phyloP scores from a whole-genome alignment of 2,329 filamentous ascomycete species.

The Monascus ruber region DNA sequence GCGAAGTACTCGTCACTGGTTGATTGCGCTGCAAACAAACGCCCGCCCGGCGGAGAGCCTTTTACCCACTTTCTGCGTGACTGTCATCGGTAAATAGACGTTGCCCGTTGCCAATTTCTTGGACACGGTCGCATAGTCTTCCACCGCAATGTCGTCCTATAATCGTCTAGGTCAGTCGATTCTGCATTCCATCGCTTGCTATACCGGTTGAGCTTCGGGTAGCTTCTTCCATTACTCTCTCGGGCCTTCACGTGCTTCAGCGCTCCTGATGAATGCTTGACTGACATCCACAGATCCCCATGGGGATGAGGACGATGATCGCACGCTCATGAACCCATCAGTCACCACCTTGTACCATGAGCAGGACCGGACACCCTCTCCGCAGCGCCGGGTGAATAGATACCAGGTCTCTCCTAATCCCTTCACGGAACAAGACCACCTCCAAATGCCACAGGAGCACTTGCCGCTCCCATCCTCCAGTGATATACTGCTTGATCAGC shows the following conservation, averaged over 20 bases:
- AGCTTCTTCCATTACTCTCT: too few species aligned
- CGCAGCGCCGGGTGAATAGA: constrained; percentile 60
- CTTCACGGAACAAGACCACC: constrained; percentile 48
- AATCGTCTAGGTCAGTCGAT: constrained; percentile 57
- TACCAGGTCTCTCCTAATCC: constrained; percentile 76
- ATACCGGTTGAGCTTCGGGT: not conserved
- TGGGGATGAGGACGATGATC: constrained; percentile 31
- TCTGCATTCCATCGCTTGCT: constrained; percentile 7
- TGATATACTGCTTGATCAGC: constrained; percentile 72
- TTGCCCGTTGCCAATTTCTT: too few species aligned
- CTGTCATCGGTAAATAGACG: not conserved
- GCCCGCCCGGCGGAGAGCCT: too few species aligned
- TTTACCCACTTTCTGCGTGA: not conserved
- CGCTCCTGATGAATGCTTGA: not conserved
- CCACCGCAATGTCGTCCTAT: constrained; percentile 50
- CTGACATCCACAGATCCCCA: constrained; percentile 24
- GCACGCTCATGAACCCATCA: constrained; percentile 33
- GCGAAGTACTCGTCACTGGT: too few species aligned
- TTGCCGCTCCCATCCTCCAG: constrained; percentile 27
- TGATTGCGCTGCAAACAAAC: too few species aligned
- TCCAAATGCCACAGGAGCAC: constrained; percentile 49
- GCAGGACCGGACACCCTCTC: constrained; percentile 57
- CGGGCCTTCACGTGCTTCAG: not conserved
- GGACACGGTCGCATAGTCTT: too few species aligned
- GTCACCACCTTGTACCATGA: constrained; percentile 28